Conservation (phyloP, 306 rosid species). For the Phaseolus lunatus region DNA sequence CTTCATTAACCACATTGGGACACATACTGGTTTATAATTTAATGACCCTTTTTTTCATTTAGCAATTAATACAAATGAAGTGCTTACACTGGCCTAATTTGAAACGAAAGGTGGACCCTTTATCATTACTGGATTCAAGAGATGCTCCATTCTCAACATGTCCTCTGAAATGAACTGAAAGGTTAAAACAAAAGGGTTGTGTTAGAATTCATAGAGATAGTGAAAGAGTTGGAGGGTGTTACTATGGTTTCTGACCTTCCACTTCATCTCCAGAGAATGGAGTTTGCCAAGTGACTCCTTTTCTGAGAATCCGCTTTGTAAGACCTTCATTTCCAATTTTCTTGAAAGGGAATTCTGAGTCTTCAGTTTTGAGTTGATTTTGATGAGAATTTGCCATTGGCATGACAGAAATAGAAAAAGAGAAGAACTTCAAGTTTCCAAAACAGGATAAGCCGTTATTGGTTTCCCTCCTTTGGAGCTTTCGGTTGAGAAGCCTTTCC, state of each 20-base stretch:
- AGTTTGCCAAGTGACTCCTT: constrained; percentile 70
- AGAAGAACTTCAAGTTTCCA: constrained; percentile 35
- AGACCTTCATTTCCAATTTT: constrained; percentile 68
- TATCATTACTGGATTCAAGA: constrained; percentile 52
- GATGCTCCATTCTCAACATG: constrained; percentile 55
- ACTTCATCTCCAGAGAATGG: constrained; percentile 71
- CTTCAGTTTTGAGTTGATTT: constrained; percentile 26
- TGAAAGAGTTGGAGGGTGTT: not conserved
- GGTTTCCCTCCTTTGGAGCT: constrained; percentile 64
- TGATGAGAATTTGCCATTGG: constrained; percentile 47
- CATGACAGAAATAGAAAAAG: constrained; percentile 28
- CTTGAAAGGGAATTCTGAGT: constrained; percentile 25
- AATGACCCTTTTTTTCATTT: not conserved
- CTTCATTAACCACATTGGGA: not conserved
- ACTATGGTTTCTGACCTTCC: constrained; percentile 46
- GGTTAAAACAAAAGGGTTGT: not conserved
- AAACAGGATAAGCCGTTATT: constrained; percentile 67
- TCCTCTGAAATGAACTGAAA: constrained; percentile 66
- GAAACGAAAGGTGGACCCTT: constrained; percentile 59
- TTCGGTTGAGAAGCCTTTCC: constrained; percentile 48
- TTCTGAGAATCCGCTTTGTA: constrained; percentile 55
- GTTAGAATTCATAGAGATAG: constrained; percentile 13
- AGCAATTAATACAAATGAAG: not conserved
- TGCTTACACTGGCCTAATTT: constrained; percentile 67
- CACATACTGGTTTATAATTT: not conserved